Evolutionary conservation across 1,284 basidiomycete species (phyloP).

Genomic region (Wolfiporia cocos): DNA sequence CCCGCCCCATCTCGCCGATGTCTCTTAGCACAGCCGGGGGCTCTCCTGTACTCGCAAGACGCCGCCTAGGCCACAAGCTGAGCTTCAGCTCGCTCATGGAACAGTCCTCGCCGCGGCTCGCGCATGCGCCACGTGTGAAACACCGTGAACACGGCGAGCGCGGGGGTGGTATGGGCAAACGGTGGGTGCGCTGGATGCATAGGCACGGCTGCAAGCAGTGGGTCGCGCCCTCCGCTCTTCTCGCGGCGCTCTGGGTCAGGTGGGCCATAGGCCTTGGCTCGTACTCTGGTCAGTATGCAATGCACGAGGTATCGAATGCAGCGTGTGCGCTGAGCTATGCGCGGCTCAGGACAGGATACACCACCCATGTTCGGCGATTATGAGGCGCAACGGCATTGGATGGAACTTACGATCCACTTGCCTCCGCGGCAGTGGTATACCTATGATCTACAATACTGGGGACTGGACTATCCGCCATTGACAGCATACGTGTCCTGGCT

Average conservation of each 20-base stretch:
- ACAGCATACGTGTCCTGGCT: slow-evolving; percentile 86
- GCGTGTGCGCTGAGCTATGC: slow-evolving; percentile 1
- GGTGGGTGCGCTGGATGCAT: slow-evolving; percentile 76
- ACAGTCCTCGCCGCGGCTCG: slow-evolving; percentile 14
- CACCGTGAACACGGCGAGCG: slow-evolving; percentile 24
- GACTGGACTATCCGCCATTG: slow-evolving; percentile 87
- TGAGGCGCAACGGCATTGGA: slow-evolving; percentile 93
- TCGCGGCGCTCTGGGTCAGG: slow-evolving; percentile 52
- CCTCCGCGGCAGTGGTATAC: slow-evolving; percentile 78
- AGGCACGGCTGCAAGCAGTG: slow-evolving; percentile 52
- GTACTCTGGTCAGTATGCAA: slow-evolving; percentile 64
- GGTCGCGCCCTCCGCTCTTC: slow-evolving; percentile 49
- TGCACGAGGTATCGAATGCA: background rate
- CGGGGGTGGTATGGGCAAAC: slow-evolving; percentile 43
- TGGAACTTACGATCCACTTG: slow-evolving; percentile 80
- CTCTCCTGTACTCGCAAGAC: slow-evolving; percentile 12
- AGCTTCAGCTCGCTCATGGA: slow-evolving; percentile 33
- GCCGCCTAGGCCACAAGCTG: slow-evolving; percentile 15
- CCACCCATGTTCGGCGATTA: slow-evolving; percentile 90
- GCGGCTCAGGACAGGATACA: slow-evolving; percentile 49
- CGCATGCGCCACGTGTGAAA: slow-evolving; percentile 7
- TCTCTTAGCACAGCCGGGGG: slow-evolving; percentile 6
- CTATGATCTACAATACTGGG: slow-evolving; percentile 88
- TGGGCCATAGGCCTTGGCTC: slow-evolving; percentile 69
- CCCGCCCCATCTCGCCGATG: slow-evolving; percentile 21